Base-by-base conservation (phyloP, 1,139 yeast genomes). In the Debaryomyces singareniensis region DNA sequence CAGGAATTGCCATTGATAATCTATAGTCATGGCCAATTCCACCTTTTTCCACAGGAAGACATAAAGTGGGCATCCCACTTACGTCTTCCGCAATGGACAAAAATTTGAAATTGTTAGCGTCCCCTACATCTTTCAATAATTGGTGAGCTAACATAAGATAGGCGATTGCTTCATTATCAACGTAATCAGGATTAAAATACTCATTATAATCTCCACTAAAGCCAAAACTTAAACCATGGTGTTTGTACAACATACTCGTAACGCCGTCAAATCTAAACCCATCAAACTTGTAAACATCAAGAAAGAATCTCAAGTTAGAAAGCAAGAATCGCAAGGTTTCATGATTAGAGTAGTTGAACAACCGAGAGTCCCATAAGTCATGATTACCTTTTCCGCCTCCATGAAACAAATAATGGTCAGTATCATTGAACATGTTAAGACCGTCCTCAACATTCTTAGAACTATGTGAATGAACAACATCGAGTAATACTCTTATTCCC, bases 211-310 rank as follows among this genome's bases (percentile, higher is more conserved):
- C 89, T 30, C 98, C 98, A 36, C 91, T 78, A 54, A 91, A 91
- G 0, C 87, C 87, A 33, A 80, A 79, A 31, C 91, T 85, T 38
- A 85, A 75, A 28, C 98, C 98, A 51, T 91, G 98, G 51, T 91
- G 97, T 29, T 70, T 56, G 53, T 91, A 91, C 29, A 91, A 63
- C 95, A 91, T 89, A 39, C 87, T 76, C 14, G 97, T 91, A 29
- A 91, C 96, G 37, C 98, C 98, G 53, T 91, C 98, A 44, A 91
- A 91, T 49, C 98, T 68, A 61, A 89, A 91, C 4, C 98, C 98
- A 51, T 91, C 98, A 57, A 91, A 91, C 35, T 75, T 69, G 56
- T 77, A 91, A 38, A 75, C 87, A 32, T 87, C 95, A 33, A 87
- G 61, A 58, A 77, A 91, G 52, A 73, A 91, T 37, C 89, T 82